These are phyloP conservation scores for Urochloa ruziziensis DNA, from an alignment of 176 grass and related monocot genomes.

Conservation along the genomic window DNA sequence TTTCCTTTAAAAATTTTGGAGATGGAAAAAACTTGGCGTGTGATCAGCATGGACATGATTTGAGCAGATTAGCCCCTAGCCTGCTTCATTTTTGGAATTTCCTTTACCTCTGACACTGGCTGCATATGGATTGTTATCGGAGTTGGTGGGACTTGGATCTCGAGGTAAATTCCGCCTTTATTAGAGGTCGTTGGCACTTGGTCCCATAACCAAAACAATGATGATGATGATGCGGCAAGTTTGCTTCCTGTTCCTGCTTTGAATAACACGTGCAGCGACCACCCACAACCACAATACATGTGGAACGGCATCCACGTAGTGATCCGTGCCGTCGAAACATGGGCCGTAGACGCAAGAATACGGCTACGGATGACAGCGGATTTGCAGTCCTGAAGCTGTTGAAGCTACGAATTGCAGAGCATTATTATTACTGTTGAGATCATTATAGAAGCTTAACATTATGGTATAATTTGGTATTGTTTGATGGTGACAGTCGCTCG, in stretches of 20 bases:
- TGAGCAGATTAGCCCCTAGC: neutral
- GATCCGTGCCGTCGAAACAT: neutral
- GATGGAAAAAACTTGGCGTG: neutral
- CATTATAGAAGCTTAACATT: too few relatives aligned
- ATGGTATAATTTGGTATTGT: neutral
- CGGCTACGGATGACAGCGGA: too few relatives aligned
- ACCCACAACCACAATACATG: neutral
- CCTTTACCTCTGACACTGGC: neutral
- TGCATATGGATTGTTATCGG: neutral
- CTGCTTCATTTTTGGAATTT: neutral
- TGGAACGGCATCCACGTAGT: neutral
- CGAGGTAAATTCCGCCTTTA: constrained; percentile 48
- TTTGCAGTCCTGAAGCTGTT: too few relatives aligned
- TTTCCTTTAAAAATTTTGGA: neutral
- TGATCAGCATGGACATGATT: neutral
- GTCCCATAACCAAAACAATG: neutral
- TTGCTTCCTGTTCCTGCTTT: constrained; percentile 15
- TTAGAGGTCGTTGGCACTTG: constrained; percentile 11
- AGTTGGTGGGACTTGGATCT: constrained; percentile 42
- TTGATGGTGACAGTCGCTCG: neutral
- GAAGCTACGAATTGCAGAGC: too few relatives aligned
- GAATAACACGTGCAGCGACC: neutral
- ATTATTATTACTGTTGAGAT: too few relatives aligned
- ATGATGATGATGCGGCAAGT: neutral
- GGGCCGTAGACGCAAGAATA: too few relatives aligned